Percentiles rank a stretch among this genome's conserved stretches.
Evolutionary conservation across 345 rosid species (phyloP).

Genomic region (Conringia planisiliqua): DNA sequence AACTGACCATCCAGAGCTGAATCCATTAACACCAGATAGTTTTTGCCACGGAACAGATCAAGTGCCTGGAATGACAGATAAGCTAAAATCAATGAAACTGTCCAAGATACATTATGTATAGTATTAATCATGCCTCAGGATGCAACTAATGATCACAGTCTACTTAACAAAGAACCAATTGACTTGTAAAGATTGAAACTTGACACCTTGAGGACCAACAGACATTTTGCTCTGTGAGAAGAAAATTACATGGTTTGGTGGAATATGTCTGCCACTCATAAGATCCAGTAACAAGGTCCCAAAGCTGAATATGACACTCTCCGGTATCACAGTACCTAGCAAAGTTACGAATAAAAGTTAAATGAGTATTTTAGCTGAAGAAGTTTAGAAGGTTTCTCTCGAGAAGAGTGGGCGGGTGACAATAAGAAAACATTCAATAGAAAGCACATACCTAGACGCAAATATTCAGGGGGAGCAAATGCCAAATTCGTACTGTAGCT

Average conservation of each 20-base stretch:
- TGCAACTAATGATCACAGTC: background rate
- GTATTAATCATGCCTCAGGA: background rate
- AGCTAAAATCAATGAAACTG: background rate
- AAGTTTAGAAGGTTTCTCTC: background rate
- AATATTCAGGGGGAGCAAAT: slow-evolving; percentile 96
- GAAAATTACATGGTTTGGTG: slow-evolving; percentile 88
- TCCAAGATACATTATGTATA: background rate
- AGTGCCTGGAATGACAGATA: slow-evolving; percentile 65
- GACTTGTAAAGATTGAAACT: background rate
- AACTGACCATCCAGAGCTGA: slow-evolving; percentile 93
- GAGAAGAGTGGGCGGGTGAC: background rate
- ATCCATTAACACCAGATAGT: slow-evolving; percentile 90
- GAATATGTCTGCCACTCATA: slow-evolving; percentile 95
- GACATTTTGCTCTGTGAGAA: slow-evolving; percentile 7
- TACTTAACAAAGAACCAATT: background rate
- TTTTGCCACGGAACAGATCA: slow-evolving; percentile 86
- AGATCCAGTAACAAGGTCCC: slow-evolving; percentile 95
- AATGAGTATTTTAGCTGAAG: slow-evolving; percentile 13
- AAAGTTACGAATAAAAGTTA: slow-evolving; percentile 13
- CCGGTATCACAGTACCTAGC: slow-evolving; percentile 87
- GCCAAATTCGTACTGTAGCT: slow-evolving; percentile 95
- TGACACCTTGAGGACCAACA: slow-evolving; percentile 11
- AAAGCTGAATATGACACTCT: slow-evolving; percentile 95
- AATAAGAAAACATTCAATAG: background rate
- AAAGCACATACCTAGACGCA: slow-evolving; percentile 61